A percentile compares a stretch with the other conserved stretches of the same genome.
Evolutionary conservation across 192 early-diverging fungal species (phyloP).

Genomic region (Coemansia sp.): DNA sequence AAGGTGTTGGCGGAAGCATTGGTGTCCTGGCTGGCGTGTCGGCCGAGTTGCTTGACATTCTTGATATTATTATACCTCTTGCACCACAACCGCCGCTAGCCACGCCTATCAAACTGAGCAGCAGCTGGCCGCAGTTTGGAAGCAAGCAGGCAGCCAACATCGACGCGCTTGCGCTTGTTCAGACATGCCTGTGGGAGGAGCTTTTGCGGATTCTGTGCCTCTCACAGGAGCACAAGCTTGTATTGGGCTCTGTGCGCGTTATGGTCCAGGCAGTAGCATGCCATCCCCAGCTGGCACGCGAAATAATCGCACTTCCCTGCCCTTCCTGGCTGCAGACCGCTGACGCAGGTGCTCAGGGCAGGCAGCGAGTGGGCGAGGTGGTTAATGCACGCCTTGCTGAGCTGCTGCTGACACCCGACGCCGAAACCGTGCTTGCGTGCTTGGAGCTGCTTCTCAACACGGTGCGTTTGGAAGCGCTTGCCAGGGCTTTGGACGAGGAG

Average conservation of each 20-base stretch:
- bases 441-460: conserved; percentile 47
- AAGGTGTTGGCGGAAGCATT: conserved; percentile 3
- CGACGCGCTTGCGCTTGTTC: conserved; percentile 35
- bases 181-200: conserved; percentile 48
- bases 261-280: conserved; percentile 43
- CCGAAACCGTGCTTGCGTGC: conserved; percentile 27
- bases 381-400: conserved; percentile 28
- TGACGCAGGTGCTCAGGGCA: not conserved
- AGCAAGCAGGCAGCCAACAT: conserved; percentile 10
- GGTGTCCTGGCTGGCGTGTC: conserved; percentile 4
- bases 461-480: conserved; percentile 43
- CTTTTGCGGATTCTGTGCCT: conserved; percentile 25
- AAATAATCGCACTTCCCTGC: conserved; percentile 28
- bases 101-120: conserved; percentile 10
- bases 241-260: conserved; percentile 33
- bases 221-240: conserved; percentile 37
- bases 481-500: conserved; percentile 41
- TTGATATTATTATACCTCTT: conserved; percentile 40
- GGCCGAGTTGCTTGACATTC: conserved; percentile 32
- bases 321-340: conserved; percentile 11
- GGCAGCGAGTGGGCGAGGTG: conserved; percentile 17
- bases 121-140: conserved; percentile 28
- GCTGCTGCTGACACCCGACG: conserved; percentile 35
- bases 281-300: conserved; percentile 49
- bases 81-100: conserved; percentile 25